Evolutionary conservation across 2,329 filamentous ascomycete species (phyloP).

Genomic region (Thermothelomyces thermophilus): DNA sequence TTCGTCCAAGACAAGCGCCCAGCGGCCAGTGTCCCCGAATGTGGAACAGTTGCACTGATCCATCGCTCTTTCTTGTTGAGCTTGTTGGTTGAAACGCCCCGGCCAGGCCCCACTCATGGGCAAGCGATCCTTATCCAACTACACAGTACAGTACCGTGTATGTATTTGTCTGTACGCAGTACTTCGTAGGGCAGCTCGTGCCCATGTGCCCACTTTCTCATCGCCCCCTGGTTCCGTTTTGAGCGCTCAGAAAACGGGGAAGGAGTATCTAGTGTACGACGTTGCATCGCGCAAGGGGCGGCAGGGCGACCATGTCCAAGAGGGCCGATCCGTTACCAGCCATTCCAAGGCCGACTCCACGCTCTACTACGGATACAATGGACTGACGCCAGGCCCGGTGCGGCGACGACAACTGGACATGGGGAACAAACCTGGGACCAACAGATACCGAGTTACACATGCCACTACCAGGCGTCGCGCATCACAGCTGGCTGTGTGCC

Average conservation of each 20-base stretch:
- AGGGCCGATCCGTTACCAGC: neutral
- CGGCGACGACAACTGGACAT: neutral
- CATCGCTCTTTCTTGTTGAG: neutral
- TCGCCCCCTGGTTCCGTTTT: slow-evolving; percentile 4
- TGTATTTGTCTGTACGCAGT: too few species aligned
- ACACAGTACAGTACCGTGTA: too few species aligned
- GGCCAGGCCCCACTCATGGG: neutral
- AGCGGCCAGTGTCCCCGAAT: too few species aligned
- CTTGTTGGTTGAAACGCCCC: slow-evolving; percentile 4
- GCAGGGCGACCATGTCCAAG: neutral
- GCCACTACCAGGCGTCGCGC: too few species aligned
- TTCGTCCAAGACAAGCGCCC: slow-evolving; percentile 3
- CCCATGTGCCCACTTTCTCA: slow-evolving; percentile 8
- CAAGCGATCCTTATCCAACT: neutral
- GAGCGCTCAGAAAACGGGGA: neutral
- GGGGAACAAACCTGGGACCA: slow-evolving; percentile 10
- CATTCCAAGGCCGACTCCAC: neutral
- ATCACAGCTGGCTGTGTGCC: too few species aligned
- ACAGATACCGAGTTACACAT: too few species aligned
- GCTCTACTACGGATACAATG: neutral
- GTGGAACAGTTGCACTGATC: too few species aligned
- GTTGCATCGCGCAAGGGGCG: slow-evolving; percentile 12
- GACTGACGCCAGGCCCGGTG: neutral
- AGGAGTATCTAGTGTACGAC: too few species aligned
- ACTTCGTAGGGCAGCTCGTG: too few species aligned